Percentiles rank a stretch among this genome's conserved stretches.
phyloP scores from a whole-genome alignment of 805 yeast genomes.

The Ogataea pilisensis region DNA sequence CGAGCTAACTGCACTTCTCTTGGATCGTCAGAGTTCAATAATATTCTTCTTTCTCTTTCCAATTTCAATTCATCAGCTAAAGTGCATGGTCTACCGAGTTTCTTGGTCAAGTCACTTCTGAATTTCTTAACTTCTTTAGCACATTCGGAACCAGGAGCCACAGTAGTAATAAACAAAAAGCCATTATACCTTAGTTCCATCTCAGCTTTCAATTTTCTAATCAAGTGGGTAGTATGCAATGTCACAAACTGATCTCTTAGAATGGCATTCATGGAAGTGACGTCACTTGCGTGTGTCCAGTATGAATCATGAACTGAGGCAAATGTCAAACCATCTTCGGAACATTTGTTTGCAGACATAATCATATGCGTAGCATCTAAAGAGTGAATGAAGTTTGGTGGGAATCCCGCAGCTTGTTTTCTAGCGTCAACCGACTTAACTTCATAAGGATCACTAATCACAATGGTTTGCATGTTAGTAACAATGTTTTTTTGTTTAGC shows the following conservation, averaged over 20 bases:
- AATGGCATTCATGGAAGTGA: slow-evolving; percentile 62
- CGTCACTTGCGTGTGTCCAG: slow-evolving; percentile 94
- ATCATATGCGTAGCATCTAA: slow-evolving; percentile 97
- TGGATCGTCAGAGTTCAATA: slow-evolving; percentile 51
- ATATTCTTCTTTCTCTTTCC: slow-evolving; percentile 59
- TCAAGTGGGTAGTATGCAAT: slow-evolving; percentile 70
- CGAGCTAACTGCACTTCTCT: slow-evolving; percentile 45
- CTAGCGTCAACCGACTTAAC: slow-evolving; percentile 79
- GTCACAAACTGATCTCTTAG: slow-evolving; percentile 77
- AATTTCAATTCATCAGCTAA: slow-evolving; percentile 69
- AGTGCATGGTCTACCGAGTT: slow-evolving; percentile 52
- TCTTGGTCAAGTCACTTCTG: slow-evolving; percentile 44
- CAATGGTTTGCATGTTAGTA: slow-evolving; percentile 88
- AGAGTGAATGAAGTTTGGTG: slow-evolving; percentile 94
- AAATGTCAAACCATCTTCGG: slow-evolving; percentile 60
- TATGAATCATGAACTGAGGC: slow-evolving; percentile 97
- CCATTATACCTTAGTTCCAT: slow-evolving; percentile 76
- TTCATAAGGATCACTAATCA: slow-evolving; percentile 82
- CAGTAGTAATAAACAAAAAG: slow-evolving; percentile 55
- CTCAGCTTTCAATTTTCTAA: slow-evolving; percentile 68
- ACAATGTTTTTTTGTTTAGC: slow-evolving; percentile 57
- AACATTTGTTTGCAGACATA: slow-evolving; percentile 77
- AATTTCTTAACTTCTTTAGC: slow-evolving; percentile 47
- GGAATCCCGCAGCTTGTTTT: slow-evolving; percentile 89
- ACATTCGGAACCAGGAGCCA: slow-evolving; percentile 48